Base-by-base conservation (phyloP, 2,329 filamentous ascomycete genomes). In the Cordyceps militaris region DNA sequence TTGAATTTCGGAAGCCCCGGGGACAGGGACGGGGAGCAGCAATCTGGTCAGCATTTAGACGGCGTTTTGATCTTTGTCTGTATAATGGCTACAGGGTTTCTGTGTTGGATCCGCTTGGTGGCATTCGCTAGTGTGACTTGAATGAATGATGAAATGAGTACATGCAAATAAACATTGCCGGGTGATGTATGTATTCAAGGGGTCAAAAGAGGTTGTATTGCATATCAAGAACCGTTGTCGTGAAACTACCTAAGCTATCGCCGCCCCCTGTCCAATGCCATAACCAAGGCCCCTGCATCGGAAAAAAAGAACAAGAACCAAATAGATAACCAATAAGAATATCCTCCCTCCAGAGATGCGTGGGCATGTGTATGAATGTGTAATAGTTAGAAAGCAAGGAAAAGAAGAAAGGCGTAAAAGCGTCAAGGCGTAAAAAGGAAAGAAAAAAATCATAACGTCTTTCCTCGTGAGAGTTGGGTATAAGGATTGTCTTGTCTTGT, bases 381-480 rank as follows among this genome's bases (percentile, higher is more conserved):
- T 57, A 57, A 23, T 42, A 48, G n/a, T 8, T 4, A 55, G 14
- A 13, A 30, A 40, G 16, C 21, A 42, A 8, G 1, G 30, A 34
- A 23, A 42, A 43, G n/a, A n/a, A 19, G 5, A 46, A n/a, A n/a
- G n/a, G n/a, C n/a, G n/a, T n/a, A n/a, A n/a, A n/a, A n/a, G n/a
- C n/a, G n/a, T n/a, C n/a, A n/a, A n/a, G n/a, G 13, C 5, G 3
- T 32, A 30, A 24, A 30, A 53, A 21, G 11, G 4, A 48, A 21
- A 30, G 5, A 24, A 34, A 30, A 40, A 23, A 13, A 21, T 11
- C n/a, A 34, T 30, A 38, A 30, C 5, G 43, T 43, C 28, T 21
- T 52, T 52, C n/a, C 48, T 58, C 56, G 56, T 52, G 56, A 40
- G 48, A 58, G 56, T 52, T 32, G 56, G 55, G 56, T 58, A 58